phyloP scores from a whole-genome alignment of 441 rosid species.

The Syzygium syzygioides region DNA sequence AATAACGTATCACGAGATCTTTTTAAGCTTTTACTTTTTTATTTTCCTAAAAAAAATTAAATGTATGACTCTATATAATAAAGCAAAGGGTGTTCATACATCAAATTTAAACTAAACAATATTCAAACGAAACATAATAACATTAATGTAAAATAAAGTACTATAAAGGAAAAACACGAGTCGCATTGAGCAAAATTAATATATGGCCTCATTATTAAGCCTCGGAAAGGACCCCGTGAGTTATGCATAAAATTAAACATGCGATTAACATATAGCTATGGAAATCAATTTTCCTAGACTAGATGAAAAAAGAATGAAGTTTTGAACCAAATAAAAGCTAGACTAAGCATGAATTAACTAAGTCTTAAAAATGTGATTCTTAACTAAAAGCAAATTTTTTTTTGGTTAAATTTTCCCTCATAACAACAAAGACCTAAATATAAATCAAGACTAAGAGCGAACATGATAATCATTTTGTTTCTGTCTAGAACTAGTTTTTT shows the following conservation, averaged over 20 bases:
- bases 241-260: not conserved
- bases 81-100: not conserved
- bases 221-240: not conserved
- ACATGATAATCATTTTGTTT: no score
- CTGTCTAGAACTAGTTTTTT: no score
- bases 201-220: not conserved
- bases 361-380: not conserved
- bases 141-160: no score
- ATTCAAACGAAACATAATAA: not conserved
- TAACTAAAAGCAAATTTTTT: not conserved
- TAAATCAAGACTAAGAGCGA: no score
- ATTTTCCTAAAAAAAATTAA: not conserved
- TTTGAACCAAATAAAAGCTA: not conserved
- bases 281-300: not conserved
- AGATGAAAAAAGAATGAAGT: not conserved
- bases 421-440: no score
- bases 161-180: not conserved
- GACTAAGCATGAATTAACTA: not conserved
- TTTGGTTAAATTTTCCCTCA: no score
- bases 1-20: not conserved
- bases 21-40: not conserved
- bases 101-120: not conserved
- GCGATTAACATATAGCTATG: not conserved
- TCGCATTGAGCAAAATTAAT: not conserved
- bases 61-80: not conserved